Evolutionary conservation across 2,329 filamentous ascomycete genomes (phyloP).

Genomic region (Monilinia vaccinii-corymbosi): DNA sequence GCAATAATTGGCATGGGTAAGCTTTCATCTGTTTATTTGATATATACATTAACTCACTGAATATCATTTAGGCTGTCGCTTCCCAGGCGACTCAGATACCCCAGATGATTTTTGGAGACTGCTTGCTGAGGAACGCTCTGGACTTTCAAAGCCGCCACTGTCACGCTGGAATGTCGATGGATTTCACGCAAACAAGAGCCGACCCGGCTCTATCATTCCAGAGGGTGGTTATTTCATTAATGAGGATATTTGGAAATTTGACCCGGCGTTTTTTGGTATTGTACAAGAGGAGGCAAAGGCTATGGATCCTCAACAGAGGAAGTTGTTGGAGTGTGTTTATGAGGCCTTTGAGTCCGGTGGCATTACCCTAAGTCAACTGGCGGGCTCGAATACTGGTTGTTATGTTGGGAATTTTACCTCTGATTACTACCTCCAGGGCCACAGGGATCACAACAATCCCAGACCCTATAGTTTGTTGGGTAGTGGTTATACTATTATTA

Average conservation of each 20-base stretch:
- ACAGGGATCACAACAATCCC: constrained; percentile 10
- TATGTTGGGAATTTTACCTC: constrained; percentile 16
- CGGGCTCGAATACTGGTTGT: constrained; percentile 17
- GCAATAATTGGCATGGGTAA: constrained; percentile 31
- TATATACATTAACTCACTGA: neutral
- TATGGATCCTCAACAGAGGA: constrained; percentile 6
- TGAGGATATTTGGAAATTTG: constrained; percentile 24
- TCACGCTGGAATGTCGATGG: constrained; percentile 16
- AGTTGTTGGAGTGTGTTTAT: constrained; percentile 4
- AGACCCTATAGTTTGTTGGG: constrained; percentile 23
- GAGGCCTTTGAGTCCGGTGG: constrained; percentile 7
- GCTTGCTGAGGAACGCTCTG: constrained; percentile 11
- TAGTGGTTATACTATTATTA: constrained; percentile 6
- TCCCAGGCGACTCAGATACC: constrained; percentile 35
- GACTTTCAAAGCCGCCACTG: constrained; percentile 11
- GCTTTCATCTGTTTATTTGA: neutral
- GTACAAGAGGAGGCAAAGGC: constrained; percentile 2
- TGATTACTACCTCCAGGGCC: constrained; percentile 2
- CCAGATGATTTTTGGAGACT: constrained; percentile 16
- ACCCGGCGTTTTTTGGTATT: constrained; percentile 11
- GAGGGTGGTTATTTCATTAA: constrained; percentile 17
- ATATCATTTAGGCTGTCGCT: constrained; percentile 31
- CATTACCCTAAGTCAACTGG: constrained; percentile 5
- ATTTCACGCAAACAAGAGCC: constrained; percentile 9
- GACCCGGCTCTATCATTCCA: constrained; percentile 11